phyloP scores from a whole-genome alignment of 108 stramenopile genomes.

The Chaetoceros muelleri region DNA sequence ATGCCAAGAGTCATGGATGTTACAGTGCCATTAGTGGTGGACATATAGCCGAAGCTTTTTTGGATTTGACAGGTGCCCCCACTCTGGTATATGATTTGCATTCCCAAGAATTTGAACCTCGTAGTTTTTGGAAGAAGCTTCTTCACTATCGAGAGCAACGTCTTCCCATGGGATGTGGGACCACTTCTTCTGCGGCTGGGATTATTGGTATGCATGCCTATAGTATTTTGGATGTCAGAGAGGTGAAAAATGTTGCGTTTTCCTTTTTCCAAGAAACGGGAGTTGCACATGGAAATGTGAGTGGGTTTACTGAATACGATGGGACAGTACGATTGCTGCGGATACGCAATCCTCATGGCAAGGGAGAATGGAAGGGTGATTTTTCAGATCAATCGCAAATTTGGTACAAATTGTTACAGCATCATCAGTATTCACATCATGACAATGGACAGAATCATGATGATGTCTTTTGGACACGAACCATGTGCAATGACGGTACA shows the following conservation, averaged over 20 bases:
- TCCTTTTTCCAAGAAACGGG: conserved; percentile 44
- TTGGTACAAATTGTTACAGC: conserved; percentile 40
- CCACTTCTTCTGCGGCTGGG: conserved; percentile 41
- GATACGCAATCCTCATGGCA: conserved; percentile 75
- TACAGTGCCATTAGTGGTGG: conserved; percentile 72
- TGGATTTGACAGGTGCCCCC: conserved; percentile 77
- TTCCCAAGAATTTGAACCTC: conserved; percentile 21
- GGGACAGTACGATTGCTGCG: conserved; percentile 63
- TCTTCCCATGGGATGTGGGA: conserved; percentile 75
- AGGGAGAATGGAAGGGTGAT: conserved; percentile 75
- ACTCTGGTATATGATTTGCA: conserved; percentile 13
- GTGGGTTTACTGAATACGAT: conserved; percentile 54
- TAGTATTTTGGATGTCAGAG: conserved; percentile 78
- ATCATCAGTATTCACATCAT: conserved; percentile 19
- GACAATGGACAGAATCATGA: conserved; percentile 7
- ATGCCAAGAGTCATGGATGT: conserved; percentile 85
- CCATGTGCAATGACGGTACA: conserved; percentile 50
- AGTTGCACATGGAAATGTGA: conserved; percentile 25
- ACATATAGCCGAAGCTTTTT: conserved; percentile 73
- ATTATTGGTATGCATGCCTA: conserved; percentile 92
- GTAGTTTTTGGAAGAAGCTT: conserved; percentile 47
- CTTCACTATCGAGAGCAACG: conserved; percentile 32
- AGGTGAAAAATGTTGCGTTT: conserved; percentile 39
- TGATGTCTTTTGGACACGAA: conserved; percentile 25
- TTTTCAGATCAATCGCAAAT: conserved; percentile 36